Percentiles rank a stretch among this genome's conserved stretches.
Conservation (phyloP, 2,329 filamentous ascomycete species). For the Trichoderma breve region DNA sequence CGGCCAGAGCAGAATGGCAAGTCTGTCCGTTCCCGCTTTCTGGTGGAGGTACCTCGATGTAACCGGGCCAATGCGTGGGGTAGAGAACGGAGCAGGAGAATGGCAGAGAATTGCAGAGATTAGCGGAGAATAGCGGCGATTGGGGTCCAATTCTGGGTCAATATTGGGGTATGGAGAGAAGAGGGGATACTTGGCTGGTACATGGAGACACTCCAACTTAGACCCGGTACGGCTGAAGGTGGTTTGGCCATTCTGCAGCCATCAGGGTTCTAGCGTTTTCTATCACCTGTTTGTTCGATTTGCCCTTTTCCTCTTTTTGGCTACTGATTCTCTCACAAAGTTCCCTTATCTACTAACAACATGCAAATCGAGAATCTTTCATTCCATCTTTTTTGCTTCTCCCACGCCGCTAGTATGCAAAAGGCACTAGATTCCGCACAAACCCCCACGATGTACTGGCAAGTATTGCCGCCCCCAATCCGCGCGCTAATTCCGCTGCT, state of each 20-base stretch:
- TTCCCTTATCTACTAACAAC: background rate
- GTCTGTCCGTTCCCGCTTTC: constrained; percentile 12
- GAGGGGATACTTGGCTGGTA: background rate
- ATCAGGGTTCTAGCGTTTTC: background rate
- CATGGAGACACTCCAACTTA: background rate
- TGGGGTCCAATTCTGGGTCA: background rate
- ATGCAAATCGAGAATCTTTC: background rate
- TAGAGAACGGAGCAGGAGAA: background rate
- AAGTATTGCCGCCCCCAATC: background rate
- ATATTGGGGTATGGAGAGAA: background rate
- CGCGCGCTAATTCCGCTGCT: background rate
- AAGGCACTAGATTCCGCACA: background rate
- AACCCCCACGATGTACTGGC: background rate
- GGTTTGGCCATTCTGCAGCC: background rate
- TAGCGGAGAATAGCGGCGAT: background rate
- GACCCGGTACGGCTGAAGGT: background rate
- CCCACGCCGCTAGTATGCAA: background rate
- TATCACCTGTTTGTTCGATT: background rate
- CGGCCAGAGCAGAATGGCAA: background rate
- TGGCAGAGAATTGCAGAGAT: background rate
- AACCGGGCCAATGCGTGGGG: background rate
- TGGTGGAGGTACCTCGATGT: background rate
- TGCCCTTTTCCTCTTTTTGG: background rate
- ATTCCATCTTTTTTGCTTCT: background rate
- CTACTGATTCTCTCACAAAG: background rate